Evolutionary conservation across 2,329 filamentous ascomycete species (phyloP).

Genomic region (Stagonosporopsis cucurbitacearum): DNA sequence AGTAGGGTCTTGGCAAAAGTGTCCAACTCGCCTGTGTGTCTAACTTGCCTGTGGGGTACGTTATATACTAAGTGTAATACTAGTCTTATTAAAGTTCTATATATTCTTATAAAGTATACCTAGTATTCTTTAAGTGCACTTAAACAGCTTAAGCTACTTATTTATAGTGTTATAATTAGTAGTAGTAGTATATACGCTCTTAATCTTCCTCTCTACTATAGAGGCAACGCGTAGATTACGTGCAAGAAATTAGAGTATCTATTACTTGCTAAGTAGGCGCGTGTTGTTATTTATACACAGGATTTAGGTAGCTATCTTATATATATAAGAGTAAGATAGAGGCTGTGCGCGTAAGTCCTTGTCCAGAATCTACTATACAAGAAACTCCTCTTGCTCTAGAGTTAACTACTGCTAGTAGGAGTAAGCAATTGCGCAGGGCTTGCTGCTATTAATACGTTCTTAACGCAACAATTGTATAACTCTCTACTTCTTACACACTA

Average conservation of each 20-base stretch:
- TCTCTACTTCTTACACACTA: too few species aligned
- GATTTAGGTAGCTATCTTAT: slow-evolving; percentile 24
- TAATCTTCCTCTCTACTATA: slow-evolving; percentile 18
- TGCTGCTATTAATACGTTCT: slow-evolving; percentile 5
- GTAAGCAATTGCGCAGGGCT: slow-evolving; percentile 12
- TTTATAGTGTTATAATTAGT: slow-evolving; percentile 16
- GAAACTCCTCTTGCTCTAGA: slow-evolving; percentile 21
- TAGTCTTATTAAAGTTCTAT: slow-evolving; percentile 23
- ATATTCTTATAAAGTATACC: slow-evolving; percentile 21
- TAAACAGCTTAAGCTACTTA: slow-evolving; percentile 22
- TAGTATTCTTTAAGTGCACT: slow-evolving; percentile 9
- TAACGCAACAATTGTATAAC: slow-evolving; percentile 9
- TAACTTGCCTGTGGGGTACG: too few species aligned
- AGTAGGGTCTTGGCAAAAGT: too few species aligned
- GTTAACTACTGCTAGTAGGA: slow-evolving; percentile 23
- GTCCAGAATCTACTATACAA: slow-evolving; percentile 28
- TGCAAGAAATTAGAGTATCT: slow-evolving; percentile 21
- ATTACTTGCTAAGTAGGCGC: slow-evolving; percentile 17
- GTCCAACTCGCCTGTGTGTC: too few species aligned
- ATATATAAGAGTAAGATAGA: slow-evolving; percentile 16
- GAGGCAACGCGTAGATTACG: slow-evolving; percentile 22
- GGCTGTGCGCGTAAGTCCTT: slow-evolving; percentile 19
- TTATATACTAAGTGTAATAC: slow-evolving; percentile 54
- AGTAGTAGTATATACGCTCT: slow-evolving; percentile 9
- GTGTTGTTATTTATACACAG: slow-evolving; percentile 19